Evolutionary conservation across 306 rosid genomes (phyloP).

Genomic region (Sindora glabra): DNA sequence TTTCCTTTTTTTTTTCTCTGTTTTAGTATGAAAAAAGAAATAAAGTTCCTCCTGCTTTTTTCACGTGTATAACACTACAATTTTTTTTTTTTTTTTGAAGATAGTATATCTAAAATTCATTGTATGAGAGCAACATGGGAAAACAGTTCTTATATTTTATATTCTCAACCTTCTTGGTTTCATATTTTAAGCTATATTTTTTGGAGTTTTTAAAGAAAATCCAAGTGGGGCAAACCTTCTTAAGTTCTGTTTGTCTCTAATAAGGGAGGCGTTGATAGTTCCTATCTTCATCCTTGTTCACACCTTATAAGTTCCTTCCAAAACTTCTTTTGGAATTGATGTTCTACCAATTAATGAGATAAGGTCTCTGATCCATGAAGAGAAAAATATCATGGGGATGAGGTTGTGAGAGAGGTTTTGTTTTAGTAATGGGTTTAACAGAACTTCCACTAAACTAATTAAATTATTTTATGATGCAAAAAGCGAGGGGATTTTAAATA

Average conservation of each 20-base stretch:
- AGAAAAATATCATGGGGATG: slow-evolving; percentile 3
- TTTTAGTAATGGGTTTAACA: slow-evolving; percentile 35
- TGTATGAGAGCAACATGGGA: slow-evolving; percentile 10
- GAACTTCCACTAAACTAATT: slow-evolving; percentile 20
- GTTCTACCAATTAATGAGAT: neutral
- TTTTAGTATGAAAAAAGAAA: slow-evolving; percentile 21
- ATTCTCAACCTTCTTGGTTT: neutral
- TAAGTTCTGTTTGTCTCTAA: slow-evolving; percentile 7
- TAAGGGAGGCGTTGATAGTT: slow-evolving; percentile 8
- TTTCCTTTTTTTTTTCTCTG: neutral
- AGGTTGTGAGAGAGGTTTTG: neutral
- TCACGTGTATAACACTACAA: slow-evolving; percentile 44
- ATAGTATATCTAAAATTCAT: slow-evolving; percentile 13
- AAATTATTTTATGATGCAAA: slow-evolving; percentile 18
- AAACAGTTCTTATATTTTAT: neutral
- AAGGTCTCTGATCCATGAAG: slow-evolving; percentile 17
- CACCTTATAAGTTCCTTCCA: neutral
- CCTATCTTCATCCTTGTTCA: neutral
- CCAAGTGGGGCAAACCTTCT: neutral
- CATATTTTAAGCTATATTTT: slow-evolving; percentile 7
- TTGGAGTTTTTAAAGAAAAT: slow-evolving; percentile 9
- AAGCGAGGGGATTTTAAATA: slow-evolving; percentile 52
- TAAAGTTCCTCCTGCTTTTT: slow-evolving; percentile 45
- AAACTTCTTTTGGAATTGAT: slow-evolving; percentile 3
- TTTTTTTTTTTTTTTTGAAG: slow-evolving; percentile 16